Percentiles rank a stretch among this genome's conserved stretches.
Conservation (phyloP, 352 stramenopile genomes). For the Globisporangium ultimum region DNA sequence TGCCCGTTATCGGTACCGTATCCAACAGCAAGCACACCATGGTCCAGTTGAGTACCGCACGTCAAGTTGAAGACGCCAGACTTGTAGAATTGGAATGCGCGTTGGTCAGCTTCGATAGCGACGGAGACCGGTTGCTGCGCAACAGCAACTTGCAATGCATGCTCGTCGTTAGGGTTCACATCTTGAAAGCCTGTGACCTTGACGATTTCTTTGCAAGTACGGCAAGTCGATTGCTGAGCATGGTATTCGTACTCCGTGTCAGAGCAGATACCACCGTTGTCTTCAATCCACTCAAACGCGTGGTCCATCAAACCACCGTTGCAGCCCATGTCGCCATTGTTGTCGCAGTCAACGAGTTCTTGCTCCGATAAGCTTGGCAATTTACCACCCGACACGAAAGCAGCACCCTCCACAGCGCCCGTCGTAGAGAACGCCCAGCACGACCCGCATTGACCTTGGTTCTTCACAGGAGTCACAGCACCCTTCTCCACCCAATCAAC, state of each 20-base stretch:
- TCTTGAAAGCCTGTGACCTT: slow-evolving; percentile 90
- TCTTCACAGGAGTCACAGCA: slow-evolving; percentile 95
- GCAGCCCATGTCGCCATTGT: slow-evolving; percentile 94
- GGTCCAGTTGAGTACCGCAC: slow-evolving; percentile 93
- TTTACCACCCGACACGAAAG: slow-evolving; percentile 91
- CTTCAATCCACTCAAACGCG: slow-evolving; percentile 95
- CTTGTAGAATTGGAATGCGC: slow-evolving; percentile 96
- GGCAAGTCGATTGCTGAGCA: slow-evolving; percentile 67
- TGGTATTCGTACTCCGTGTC: slow-evolving; percentile 96
- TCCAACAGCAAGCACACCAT: slow-evolving; percentile 95
- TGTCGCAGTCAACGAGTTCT: slow-evolving; percentile 97
- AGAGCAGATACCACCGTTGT: slow-evolving; percentile 90
- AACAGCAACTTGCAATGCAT: slow-evolving; percentile 87
- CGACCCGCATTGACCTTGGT: slow-evolving; percentile 94
- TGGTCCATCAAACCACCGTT: slow-evolving; percentile 98
- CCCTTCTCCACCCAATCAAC: slow-evolving; percentile 95
- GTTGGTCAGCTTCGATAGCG: slow-evolving; percentile 93
- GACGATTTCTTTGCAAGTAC: slow-evolving; percentile 78
- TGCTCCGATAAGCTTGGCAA: slow-evolving; percentile 96
- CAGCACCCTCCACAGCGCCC: slow-evolving; percentile 96
- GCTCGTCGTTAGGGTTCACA: slow-evolving; percentile 77
- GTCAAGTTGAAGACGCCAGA: slow-evolving; percentile 85
- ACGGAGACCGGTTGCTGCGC: slow-evolving; percentile 92
- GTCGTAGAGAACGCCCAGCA: slow-evolving; percentile 98
- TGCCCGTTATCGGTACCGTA: slow-evolving; percentile 89